A percentile compares a stretch with the other conserved stretches of the same genome.
Evolutionary conservation across 1,139 yeast species (phyloP).

Genomic region (Candida glucosophila): DNA sequence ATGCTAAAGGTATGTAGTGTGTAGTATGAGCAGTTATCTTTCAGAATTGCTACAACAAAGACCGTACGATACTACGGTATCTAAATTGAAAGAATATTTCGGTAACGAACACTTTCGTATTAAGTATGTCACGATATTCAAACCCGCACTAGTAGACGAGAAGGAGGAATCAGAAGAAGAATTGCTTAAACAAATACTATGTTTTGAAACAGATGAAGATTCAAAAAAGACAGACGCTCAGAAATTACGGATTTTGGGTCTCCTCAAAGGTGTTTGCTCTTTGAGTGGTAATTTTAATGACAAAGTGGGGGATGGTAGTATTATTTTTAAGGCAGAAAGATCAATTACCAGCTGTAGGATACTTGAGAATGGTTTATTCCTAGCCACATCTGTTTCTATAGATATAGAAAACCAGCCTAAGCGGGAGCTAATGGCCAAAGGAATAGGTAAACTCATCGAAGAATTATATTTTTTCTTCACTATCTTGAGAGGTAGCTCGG

Average conservation of each 20-base stretch:
- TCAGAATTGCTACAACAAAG: too few relatives aligned
- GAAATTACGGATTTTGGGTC: slow-evolving; percentile 25
- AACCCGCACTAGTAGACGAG: slow-evolving; percentile 13
- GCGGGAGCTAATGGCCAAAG: slow-evolving; percentile 17
- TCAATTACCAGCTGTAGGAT: slow-evolving; percentile 20
- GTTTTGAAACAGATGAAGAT: too few relatives aligned
- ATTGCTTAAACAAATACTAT: slow-evolving; percentile 20
- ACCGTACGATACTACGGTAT: too few relatives aligned
- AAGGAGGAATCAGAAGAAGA: slow-evolving; percentile 21
- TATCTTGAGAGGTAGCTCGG: slow-evolving; percentile 19
- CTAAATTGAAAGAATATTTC: too few relatives aligned
- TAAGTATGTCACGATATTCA: slow-evolving; percentile 12
- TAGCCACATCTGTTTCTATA: slow-evolving; percentile 21
- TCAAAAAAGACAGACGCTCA: too few relatives aligned
- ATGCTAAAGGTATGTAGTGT: too few relatives aligned
- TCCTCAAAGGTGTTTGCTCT: slow-evolving; percentile 34
- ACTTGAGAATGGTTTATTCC: slow-evolving; percentile 17
- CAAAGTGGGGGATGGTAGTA: slow-evolving; percentile 7
- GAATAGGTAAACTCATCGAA: slow-evolving; percentile 16
- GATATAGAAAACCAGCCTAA: slow-evolving; percentile 10
- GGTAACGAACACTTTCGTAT: too few relatives aligned
- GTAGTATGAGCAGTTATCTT: too few relatives aligned
- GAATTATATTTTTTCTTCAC: slow-evolving; percentile 18
- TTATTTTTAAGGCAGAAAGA: slow-evolving; percentile 17
- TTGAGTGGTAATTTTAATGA: slow-evolving; percentile 14